Percentiles rank a stretch among this genome's conserved stretches.
Evolutionary conservation across 1,139 yeast genomes (phyloP).

Genomic region (Scheffersomyces lignicola): DNA sequence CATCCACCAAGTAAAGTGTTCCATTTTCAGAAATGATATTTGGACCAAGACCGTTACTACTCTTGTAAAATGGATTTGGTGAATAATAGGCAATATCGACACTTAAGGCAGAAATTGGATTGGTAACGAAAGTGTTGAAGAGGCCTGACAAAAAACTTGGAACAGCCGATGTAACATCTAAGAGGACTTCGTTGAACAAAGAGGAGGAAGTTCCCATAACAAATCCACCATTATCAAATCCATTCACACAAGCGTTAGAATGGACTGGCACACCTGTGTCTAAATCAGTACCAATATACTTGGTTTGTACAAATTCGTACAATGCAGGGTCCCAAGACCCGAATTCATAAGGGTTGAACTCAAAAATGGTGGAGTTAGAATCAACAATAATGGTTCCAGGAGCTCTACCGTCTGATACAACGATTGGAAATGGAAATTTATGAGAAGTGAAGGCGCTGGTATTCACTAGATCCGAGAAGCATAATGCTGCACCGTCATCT

Average conservation of each 20-base stretch:
- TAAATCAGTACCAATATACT: conserved; percentile 36
- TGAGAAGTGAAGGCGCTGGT: conserved; percentile 25
- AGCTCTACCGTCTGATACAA: conserved; percentile 32
- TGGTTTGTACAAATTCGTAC: conserved; percentile 32
- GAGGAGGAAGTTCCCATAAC: conserved; percentile 78
- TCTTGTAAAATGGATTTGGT: conserved; percentile 51
- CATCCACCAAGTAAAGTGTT: conserved; percentile 28
- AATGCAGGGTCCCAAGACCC: conserved; percentile 40
- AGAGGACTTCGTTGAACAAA: conserved; percentile 57
- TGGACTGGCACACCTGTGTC: conserved; percentile 29
- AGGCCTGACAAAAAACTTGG: conserved; percentile 31
- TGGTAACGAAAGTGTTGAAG: conserved; percentile 28
- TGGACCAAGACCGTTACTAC: conserved; percentile 14
- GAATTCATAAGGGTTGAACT: conserved; percentile 40
- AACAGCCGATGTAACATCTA: conserved; percentile 20
- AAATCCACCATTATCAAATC: conserved; percentile 78
- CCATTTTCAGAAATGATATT: conserved; percentile 15
- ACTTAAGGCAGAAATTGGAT: conserved; percentile 10
- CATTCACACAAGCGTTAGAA: conserved; percentile 52
- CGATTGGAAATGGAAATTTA: conserved; percentile 40
- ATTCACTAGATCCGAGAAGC: conserved; percentile 32
- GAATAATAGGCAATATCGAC: conserved; percentile 41
- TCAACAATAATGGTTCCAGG: conserved; percentile 32
- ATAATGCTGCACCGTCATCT: conserved; percentile 23
- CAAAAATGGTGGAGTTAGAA: conserved; percentile 36